phyloP scores from a whole-genome alignment of 345 rosid genomes.

The Eucalyptus shirleyi region DNA sequence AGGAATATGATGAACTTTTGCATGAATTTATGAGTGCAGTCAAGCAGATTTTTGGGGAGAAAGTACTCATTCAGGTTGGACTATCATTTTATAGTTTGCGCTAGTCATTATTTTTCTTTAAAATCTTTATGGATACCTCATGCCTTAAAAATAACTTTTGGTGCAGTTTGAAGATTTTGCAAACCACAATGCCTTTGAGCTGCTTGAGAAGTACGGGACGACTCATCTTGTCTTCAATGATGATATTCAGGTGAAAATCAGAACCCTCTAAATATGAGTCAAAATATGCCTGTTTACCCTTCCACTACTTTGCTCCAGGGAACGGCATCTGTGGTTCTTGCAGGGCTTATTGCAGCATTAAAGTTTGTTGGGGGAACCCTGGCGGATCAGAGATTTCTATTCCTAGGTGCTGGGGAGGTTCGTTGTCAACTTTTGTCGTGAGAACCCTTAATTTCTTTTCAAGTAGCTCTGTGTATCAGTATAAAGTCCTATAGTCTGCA shows the following conservation, averaged over 20 bases:
- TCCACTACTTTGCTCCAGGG: conserved; percentile 36
- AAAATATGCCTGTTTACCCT: neutral
- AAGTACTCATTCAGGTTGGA: conserved; percentile 77
- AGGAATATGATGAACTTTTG: conserved; percentile 85
- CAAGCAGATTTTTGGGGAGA: conserved; percentile 91
- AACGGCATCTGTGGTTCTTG: conserved; percentile 97
- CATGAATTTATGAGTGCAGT: conserved; percentile 93
- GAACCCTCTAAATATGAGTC: neutral
- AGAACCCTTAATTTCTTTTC: neutral
- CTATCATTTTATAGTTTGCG: neutral
- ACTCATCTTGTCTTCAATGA: conserved; percentile 97
- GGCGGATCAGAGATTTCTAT: conserved; percentile 72
- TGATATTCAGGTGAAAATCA: conserved; percentile 72
- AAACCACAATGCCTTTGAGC: conserved; percentile 92
- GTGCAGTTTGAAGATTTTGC: conserved; percentile 97
- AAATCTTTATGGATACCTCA: neutral
- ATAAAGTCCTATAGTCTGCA: neutral
- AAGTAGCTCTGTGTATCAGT: neutral
- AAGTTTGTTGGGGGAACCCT: conserved; percentile 71
- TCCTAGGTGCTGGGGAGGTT: conserved; percentile 96
- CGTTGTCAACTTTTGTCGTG: neutral
- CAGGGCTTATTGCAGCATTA: conserved; percentile 84
- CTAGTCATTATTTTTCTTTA: neutral
- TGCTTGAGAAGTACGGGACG: conserved; percentile 74
- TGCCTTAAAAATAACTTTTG: neutral